These are phyloP conservation scores for Flaveria bidentis DNA, from an alignment of 129 eudicot genomes.

Conservation along the genomic window DNA sequence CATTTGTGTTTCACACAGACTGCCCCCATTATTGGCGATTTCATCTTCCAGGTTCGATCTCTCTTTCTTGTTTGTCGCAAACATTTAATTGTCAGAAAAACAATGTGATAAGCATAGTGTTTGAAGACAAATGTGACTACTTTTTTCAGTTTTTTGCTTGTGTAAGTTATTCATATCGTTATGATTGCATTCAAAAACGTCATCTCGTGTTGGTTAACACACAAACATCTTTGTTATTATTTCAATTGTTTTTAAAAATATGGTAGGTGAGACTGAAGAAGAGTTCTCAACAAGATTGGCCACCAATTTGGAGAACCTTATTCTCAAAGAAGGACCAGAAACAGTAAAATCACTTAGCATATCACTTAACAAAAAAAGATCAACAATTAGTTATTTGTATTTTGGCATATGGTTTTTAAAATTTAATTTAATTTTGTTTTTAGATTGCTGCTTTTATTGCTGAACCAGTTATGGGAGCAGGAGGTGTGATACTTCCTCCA, in stretches of 20 bases:
- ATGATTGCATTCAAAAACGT: too few relatives aligned
- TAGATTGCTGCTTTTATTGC: constrained; percentile 98
- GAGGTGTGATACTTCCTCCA: constrained; percentile 96
- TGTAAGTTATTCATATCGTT: too few relatives aligned
- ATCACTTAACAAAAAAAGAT: background rate
- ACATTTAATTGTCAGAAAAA: background rate
- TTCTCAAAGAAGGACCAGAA: constrained; percentile 91
- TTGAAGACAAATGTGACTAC: background rate
- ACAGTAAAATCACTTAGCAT: constrained; percentile 54
- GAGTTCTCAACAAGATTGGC: constrained; percentile 93
- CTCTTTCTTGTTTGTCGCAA: background rate
- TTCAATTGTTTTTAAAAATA: background rate
- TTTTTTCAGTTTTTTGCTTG: too few relatives aligned
- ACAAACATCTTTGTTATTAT: background rate
- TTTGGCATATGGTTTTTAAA: background rate
- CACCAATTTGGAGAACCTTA: constrained; percentile 81
- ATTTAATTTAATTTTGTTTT: constrained; percentile 4
- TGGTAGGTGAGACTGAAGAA: constrained; percentile 88
- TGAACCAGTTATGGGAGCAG: constrained; percentile 98
- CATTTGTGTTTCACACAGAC: constrained; percentile 89
- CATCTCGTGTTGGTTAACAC: background rate
- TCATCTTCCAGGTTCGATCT: constrained; percentile 72
- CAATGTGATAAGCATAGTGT: constrained; percentile 15
- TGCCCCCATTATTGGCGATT: constrained; percentile 98
- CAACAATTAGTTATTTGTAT: background rate